phyloP scores from a whole-genome alignment of 495 filamentous ascomycete species.

The Trichoderma gamsii region DNA sequence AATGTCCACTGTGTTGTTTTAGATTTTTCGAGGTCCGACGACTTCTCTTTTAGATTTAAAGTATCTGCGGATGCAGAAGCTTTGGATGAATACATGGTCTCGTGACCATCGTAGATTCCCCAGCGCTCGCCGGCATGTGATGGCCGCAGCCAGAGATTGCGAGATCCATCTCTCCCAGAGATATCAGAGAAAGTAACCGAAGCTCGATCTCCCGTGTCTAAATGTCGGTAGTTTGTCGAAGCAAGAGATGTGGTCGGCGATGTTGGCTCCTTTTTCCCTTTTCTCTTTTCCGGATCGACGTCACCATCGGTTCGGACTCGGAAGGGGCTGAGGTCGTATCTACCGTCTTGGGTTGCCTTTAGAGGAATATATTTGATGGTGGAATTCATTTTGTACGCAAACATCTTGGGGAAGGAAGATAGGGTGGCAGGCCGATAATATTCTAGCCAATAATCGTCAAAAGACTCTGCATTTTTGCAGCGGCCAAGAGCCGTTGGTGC shows the following conservation, averaged over 20 bases:
- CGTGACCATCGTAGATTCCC: conserved; percentile 11
- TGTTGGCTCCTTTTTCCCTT: conserved; percentile 46
- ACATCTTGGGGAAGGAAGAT: conserved; percentile 82
- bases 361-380: conserved; percentile 74
- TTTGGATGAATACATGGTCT: neutral
- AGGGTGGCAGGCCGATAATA: conserved; percentile 85
- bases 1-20: conserved; percentile 79
- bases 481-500: conserved; percentile 37
- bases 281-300: conserved; percentile 45
- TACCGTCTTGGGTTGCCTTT: conserved; percentile 59
- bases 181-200: neutral
- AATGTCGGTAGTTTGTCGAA: neutral
- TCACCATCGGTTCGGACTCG: conserved; percentile 58
- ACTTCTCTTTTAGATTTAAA: conserved; percentile 18
- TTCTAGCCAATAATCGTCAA: conserved; percentile 98
- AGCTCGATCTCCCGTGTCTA: neutral
- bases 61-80: neutral
- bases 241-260: conserved; percentile 25
- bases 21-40: conserved; percentile 52
- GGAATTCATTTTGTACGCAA: conserved; percentile 83
- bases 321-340: conserved; percentile 78
- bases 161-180: conserved; percentile 27
- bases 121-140: conserved; percentile 17
- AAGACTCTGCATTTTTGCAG: conserved; percentile 56
- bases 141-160: conserved; percentile 47